phyloP scores from a whole-genome alignment of 352 stramenopile species.

The Thalassiosira exigua region DNA sequence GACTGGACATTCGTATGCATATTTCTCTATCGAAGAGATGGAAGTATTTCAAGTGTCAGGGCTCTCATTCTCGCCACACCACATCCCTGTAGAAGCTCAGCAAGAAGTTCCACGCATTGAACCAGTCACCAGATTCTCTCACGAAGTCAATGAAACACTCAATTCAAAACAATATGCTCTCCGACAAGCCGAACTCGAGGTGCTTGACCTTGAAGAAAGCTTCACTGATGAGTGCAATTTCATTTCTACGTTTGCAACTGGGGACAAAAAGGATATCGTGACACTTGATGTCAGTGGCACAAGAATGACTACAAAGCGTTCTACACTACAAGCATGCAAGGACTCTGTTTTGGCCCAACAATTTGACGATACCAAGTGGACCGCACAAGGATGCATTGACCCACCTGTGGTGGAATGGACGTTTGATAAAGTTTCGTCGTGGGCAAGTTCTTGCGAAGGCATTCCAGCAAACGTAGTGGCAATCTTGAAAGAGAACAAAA shows the following conservation, averaged over 20 bases:
- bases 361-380: conserved; percentile 16
- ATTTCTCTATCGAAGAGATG: conserved; percentile 25
- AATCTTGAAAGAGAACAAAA: conserved; percentile 16
- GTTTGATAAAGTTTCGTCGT: neutral
- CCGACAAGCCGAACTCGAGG: neutral
- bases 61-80: neutral
- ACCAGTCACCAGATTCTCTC: conserved; percentile 12
- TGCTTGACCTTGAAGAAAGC: conserved; percentile 6
- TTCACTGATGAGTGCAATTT: conserved; percentile 9
- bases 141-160: conserved; percentile 3
- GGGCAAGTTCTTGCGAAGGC: neutral
- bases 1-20: neutral
- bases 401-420: conserved; percentile 1
- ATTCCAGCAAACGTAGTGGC: neutral
- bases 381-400: conserved; percentile 2
- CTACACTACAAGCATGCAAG: neutral
- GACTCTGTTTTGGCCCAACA: conserved; percentile 20
- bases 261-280: conserved; percentile 6
- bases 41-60: conserved; percentile 31
- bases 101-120: neutral
- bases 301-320: neutral
- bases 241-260: conserved; percentile 1
- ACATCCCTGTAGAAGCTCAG: neutral
- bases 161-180: conserved; percentile 7
- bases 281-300: conserved; percentile 12